Evolutionary conservation across 306 rosid genomes (phyloP).

Genomic region (Cucurbita maxima): DNA sequence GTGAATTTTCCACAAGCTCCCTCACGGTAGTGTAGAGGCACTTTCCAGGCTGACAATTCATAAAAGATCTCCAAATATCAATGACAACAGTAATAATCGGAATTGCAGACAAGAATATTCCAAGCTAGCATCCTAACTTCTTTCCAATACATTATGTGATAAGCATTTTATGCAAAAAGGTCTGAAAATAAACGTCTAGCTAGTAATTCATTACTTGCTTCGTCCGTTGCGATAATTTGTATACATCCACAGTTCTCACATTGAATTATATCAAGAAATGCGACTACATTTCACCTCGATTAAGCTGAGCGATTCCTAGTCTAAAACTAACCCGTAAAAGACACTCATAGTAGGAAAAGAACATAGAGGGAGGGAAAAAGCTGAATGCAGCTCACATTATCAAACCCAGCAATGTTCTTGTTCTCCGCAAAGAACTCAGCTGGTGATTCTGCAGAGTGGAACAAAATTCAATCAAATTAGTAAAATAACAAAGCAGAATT

Average conservation of each 20-base stretch:
- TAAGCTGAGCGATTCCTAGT: not conserved
- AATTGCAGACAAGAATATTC: not conserved
- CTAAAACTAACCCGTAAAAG: not conserved
- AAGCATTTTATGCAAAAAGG: not conserved
- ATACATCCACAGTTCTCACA: not conserved
- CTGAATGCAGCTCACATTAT: conserved; percentile 33
- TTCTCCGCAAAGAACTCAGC: conserved; percentile 95
- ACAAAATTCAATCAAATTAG: not conserved
- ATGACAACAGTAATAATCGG: not conserved
- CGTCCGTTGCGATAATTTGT: not conserved
- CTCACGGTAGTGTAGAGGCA: conserved; percentile 80
- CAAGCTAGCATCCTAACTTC: not conserved
- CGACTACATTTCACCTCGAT: not conserved
- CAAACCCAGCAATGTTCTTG: conserved; percentile 94
- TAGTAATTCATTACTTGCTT: not conserved
- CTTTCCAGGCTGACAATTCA: conserved; percentile 75
- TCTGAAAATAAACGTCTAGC: not conserved
- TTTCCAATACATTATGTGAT: not conserved
- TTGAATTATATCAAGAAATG: not conserved
- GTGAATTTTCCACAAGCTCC: conserved; percentile 81
- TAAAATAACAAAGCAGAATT: not conserved
- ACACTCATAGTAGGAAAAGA: not conserved
- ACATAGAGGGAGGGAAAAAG: not conserved
- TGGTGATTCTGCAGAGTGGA: conserved; percentile 51
- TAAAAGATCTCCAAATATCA: not conserved